Base-by-base conservation (phyloP, 352 stramenopile genomes). In the Pythium volutum region DNA sequence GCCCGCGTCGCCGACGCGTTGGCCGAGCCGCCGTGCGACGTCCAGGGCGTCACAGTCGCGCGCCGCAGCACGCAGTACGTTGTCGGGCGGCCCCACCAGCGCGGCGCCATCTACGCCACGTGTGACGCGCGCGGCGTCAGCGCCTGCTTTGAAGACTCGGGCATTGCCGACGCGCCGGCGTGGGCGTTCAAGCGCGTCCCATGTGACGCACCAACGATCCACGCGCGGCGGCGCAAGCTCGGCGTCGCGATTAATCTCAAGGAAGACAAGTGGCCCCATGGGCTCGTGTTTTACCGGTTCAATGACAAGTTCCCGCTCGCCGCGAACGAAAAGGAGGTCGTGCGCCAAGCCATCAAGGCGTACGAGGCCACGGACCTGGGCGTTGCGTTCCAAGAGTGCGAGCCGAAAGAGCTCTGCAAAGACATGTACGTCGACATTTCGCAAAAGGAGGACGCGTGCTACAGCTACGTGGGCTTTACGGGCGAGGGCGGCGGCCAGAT, bases 381-480 rank as follows among this genome's bases (percentile, higher is more conserved):
- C 39, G 71, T 92, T 43, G 80, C 71, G 18, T 72, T 92, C 47
- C 50, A 87, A 38, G 80, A 88, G 66, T 92, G 82, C 48, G 68
- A 87, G 27, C 79, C 79, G 25, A 60, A 71, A 29, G 60, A 74
- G 15, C 71, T 79, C 10, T 92, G 82, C 58, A 74, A 74, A 6
- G 76, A 79, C 27, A 89, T 87, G 49, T 90, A 90, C 41, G 75
- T 89, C 25, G 81, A 77, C 62, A 87, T 92, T 20, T 73, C 81
- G 49, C 71, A 89, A 63, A 82, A 88, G 34, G 75, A 88, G 14
- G 73, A 88, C 59, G 74, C 75, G 41, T 89, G 81, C 66, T 88
- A 89, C 62, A 82, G 80, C 16, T 81, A 87, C 69, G 79, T 92
- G 15, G 82, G 82, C 6, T 92, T 87, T 56, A 76, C 84, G 8